Percentiles rank a stretch among this genome's conserved stretches.
Conservation (phyloP, 257 asterid genomes). For the Mitragyna speciosa region DNA sequence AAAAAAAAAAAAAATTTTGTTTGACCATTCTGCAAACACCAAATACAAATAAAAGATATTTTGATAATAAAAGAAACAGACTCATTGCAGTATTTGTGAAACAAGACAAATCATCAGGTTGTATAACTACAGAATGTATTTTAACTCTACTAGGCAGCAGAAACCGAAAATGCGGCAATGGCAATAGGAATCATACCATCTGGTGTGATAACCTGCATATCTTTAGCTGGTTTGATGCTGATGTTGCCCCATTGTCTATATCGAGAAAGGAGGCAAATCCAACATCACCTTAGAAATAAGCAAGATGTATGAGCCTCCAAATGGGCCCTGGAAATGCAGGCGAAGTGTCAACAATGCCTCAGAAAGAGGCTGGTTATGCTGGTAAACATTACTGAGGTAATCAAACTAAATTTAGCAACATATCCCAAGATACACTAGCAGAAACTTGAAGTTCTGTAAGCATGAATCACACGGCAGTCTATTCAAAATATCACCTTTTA, state of each 20-base stretch:
- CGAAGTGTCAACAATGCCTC: conserved; percentile 25
- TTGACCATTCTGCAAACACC: neutral
- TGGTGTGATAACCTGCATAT: conserved; percentile 7
- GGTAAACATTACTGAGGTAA: conserved; percentile 15
- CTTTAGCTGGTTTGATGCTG: conserved; percentile 17
- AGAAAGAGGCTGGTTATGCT: conserved; percentile 15
- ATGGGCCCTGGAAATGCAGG: conserved; percentile 30
- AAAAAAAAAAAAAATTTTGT: neutral
- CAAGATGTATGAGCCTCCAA: conserved; percentile 24
- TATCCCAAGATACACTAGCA: neutral
- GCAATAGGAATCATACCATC: conserved; percentile 12
- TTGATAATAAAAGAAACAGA: neutral
- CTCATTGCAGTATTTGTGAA: conserved; percentile 3
- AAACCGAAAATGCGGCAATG: conserved; percentile 11
- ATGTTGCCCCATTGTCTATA: conserved; percentile 20
- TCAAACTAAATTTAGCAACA: conserved; percentile 1
- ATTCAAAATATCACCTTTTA: conserved; percentile 5
- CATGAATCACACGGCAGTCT: conserved; percentile 6
- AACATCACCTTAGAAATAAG: conserved; percentile 28
- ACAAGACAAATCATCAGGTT: neutral
- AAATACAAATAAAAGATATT: neutral
- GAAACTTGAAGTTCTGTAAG: neutral
- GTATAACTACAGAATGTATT: neutral
- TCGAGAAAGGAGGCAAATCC: conserved; percentile 29
- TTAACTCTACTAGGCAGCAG: conserved; percentile 1